A percentile compares a stretch with the other conserved stretches of the same genome.
Conservation (phyloP, 306 rosid species). For the Fagus sylvatica region DNA sequence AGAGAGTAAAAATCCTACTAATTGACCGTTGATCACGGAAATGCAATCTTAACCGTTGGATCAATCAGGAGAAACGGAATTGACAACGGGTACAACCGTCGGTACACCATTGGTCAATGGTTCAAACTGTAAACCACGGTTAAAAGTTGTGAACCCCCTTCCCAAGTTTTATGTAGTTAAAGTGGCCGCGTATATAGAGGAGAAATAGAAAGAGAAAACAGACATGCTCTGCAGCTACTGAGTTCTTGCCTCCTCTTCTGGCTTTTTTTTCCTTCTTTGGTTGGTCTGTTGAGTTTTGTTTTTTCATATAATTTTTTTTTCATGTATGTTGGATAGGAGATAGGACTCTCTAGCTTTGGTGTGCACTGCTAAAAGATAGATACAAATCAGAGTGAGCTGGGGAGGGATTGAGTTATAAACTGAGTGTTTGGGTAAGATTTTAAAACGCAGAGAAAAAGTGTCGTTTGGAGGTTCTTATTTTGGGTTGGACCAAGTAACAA, state of each 20-base stretch:
- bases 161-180: background rate
- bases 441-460: background rate
- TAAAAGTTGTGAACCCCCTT: background rate
- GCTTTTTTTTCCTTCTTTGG: constrained; percentile 36
- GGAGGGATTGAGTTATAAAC: constrained; percentile 3
- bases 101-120: constrained; percentile 21
- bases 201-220: background rate
- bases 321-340: background rate
- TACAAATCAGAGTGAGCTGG: background rate
- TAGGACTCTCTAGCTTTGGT: constrained; percentile 25
- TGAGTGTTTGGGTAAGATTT: constrained; percentile 18
- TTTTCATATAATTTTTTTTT: background rate
- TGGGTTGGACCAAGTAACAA: background rate
- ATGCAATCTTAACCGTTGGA: constrained; percentile 33
- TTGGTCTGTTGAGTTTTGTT: constrained; percentile 10
- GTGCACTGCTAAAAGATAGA: constrained; percentile 23
- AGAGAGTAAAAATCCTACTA: background rate
- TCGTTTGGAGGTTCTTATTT: constrained; percentile 1
- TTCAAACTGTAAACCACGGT: background rate
- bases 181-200: constrained; percentile 9
- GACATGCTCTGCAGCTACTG: constrained; percentile 44
- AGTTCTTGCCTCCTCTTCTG: constrained; percentile 37
- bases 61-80: constrained; percentile 9
- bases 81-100: constrained; percentile 36
- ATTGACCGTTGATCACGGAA: constrained; percentile 66